Evolutionary conservation across 768 basidiomycete species (phyloP).

Genomic region (Coprinopsis marcescibilis): DNA sequence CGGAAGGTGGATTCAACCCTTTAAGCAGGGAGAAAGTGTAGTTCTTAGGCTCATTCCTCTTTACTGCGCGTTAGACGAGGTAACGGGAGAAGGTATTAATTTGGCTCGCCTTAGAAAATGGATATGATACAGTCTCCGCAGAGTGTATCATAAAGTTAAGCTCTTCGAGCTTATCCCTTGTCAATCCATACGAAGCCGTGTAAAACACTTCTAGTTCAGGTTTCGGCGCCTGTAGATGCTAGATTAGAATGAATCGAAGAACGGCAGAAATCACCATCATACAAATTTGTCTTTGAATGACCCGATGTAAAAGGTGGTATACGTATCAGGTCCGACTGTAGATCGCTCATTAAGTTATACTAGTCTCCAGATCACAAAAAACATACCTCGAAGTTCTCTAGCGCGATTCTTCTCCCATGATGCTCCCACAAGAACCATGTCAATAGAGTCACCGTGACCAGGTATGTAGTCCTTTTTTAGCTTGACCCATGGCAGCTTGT

Average conservation of each 20-base stretch:
- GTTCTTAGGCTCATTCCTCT: neutral
- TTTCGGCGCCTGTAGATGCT: conserved; percentile 30
- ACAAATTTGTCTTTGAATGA: conserved; percentile 47
- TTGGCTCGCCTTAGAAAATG: conserved; percentile 4
- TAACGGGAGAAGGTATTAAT: neutral
- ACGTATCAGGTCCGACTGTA: conserved; percentile 61
- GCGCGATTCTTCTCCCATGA: conserved; percentile 78
- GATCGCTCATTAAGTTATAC: neutral
- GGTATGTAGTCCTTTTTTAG: conserved; percentile 86
- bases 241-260: neutral
- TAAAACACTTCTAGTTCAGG: conserved; percentile 75
- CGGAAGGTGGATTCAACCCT: conserved; percentile 29
- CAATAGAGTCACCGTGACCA: conserved; percentile 74
- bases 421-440: conserved; percentile 73
- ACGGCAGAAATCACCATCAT: conserved; percentile 26
- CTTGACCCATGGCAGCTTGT: conserved; percentile 74
- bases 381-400: conserved; percentile 65
- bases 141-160: conserved; percentile 62
- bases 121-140: conserved; percentile 32
- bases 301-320: conserved; percentile 81
- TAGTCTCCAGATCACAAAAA: neutral
- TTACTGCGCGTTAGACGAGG: neutral
- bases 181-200: conserved; percentile 69
- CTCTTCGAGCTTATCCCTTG: conserved; percentile 60
- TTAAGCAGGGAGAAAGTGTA: conserved; percentile 7